Conservation (phyloP, 2,329 filamentous ascomycete genomes). For the Tolypocladium guangdongense region DNA sequence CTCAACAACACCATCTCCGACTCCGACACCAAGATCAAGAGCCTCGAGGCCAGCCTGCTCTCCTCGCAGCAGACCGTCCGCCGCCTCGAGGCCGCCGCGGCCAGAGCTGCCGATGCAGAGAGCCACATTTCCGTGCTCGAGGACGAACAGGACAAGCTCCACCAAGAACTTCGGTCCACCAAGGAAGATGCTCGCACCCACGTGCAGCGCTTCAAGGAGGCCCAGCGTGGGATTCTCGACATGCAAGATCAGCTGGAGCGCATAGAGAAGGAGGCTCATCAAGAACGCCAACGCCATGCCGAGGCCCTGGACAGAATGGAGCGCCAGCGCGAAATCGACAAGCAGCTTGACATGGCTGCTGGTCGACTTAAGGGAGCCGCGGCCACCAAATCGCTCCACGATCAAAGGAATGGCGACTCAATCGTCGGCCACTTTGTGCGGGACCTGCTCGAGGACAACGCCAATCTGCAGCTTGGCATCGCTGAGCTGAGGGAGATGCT, state of each 20-base stretch:
- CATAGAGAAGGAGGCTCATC: slow-evolving; percentile 72
- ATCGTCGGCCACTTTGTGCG: slow-evolving; percentile 95
- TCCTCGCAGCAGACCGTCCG: slow-evolving; percentile 70
- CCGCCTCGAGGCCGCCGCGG: slow-evolving; percentile 60
- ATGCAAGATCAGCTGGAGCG: slow-evolving; percentile 81
- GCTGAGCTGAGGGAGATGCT: slow-evolving; percentile 86
- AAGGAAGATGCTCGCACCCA: slow-evolving; percentile 70
- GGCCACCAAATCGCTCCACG: slow-evolving; percentile 53
- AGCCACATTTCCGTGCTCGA: slow-evolving; percentile 70
- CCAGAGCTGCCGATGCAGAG: slow-evolving; percentile 69
- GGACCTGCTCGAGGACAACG: slow-evolving; percentile 90
- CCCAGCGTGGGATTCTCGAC: slow-evolving; percentile 66
- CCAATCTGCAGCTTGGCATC: slow-evolving; percentile 83
- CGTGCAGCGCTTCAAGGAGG: slow-evolving; percentile 72
- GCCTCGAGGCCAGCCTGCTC: slow-evolving; percentile 64
- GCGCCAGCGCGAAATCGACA: slow-evolving; percentile 69
- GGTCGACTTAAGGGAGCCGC: slow-evolving; percentile 73
- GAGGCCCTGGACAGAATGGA: slow-evolving; percentile 79
- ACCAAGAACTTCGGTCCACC: slow-evolving; percentile 53
- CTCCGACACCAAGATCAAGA: slow-evolving; percentile 69
- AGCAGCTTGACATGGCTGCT: slow-evolving; percentile 68
- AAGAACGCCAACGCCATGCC: slow-evolving; percentile 70
- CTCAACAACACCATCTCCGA: slow-evolving; percentile 71
- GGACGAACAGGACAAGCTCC: slow-evolving; percentile 64
- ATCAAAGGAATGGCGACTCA: slow-evolving; percentile 46